Percentiles rank a stretch among this genome's conserved stretches.
Conservation (phyloP, 495 filamentous ascomycete genomes). For the Filosporella fistucella region DNA sequence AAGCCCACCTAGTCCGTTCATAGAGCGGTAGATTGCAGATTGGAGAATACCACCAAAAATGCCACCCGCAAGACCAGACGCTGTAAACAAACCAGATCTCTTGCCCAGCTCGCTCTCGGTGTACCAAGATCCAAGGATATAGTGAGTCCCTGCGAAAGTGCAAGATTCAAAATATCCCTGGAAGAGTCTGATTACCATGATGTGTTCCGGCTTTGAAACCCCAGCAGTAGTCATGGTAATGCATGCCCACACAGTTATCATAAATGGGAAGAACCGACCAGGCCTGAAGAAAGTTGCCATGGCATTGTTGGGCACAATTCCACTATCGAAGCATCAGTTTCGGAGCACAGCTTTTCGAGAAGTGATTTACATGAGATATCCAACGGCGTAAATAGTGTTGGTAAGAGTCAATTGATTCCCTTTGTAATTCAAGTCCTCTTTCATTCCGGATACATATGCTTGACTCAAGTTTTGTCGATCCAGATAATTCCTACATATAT, state of each 20-base stretch:
- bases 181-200: constrained; percentile 68
- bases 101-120: constrained; percentile 60
- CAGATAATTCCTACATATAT: too few species aligned
- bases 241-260: constrained; percentile 56
- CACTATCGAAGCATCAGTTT: constrained; percentile 50
- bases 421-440: constrained; percentile 51
- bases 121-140: constrained; percentile 66
- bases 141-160: constrained; percentile 61
- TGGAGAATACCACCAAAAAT: constrained; percentile 51
- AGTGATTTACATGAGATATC: constrained; percentile 5
- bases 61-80: constrained; percentile 44
- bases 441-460: constrained; percentile 65
- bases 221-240: constrained; percentile 59
- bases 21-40: constrained; percentile 44
- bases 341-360: too few species aligned
- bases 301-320: constrained; percentile 56
- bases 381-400: constrained; percentile 38
- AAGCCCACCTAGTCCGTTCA: constrained; percentile 25
- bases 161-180: constrained; percentile 54
- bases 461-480: constrained; percentile 57
- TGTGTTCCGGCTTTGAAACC: constrained; percentile 39
- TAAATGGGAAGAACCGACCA: constrained; percentile 54
- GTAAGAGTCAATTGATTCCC: constrained; percentile 56
- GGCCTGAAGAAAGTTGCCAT: constrained; percentile 54
- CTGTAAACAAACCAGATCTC: constrained; percentile 50